These are phyloP conservation scores for Yamadazyma siamensis DNA, from an alignment of 1,139 yeast species.

Conservation along the genomic window DNA sequence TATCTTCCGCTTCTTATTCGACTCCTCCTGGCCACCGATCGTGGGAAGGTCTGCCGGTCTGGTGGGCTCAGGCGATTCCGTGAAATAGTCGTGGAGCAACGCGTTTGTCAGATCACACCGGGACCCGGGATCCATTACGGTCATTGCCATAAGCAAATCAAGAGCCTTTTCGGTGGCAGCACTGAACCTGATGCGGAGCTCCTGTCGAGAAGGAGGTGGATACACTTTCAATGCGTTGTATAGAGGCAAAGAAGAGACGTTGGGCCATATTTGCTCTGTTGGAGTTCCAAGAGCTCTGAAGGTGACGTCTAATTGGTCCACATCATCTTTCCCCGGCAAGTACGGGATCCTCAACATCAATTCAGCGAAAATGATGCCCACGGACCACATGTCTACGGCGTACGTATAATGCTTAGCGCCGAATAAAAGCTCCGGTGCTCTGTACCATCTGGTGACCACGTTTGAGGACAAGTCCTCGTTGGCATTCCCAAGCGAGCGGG, in stretches of 20 bases:
- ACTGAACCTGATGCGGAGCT: slow-evolving; percentile 76
- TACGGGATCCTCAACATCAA: slow-evolving; percentile 93
- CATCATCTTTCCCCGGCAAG: slow-evolving; percentile 86
- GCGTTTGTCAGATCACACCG: slow-evolving; percentile 70
- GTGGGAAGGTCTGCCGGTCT: slow-evolving; percentile 67
- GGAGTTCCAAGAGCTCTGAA: slow-evolving; percentile 96
- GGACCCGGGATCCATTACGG: slow-evolving; percentile 73
- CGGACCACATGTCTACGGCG: slow-evolving; percentile 91
- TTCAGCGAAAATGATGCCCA: slow-evolving; percentile 95
- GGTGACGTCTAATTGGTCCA: slow-evolving; percentile 86
- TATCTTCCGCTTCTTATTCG: slow-evolving; percentile 15
- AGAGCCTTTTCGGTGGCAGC: slow-evolving; percentile 91
- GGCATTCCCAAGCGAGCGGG: slow-evolving; percentile 75
- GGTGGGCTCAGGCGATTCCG: slow-evolving; percentile 75
- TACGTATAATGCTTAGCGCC: slow-evolving; percentile 88
- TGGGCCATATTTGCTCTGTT: slow-evolving; percentile 89
- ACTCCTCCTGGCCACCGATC: slow-evolving; percentile 23
- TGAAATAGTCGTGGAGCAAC: slow-evolving; percentile 64
- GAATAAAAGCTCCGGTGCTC: slow-evolving; percentile 89
- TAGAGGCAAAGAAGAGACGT: slow-evolving; percentile 73
- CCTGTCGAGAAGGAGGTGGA: slow-evolving; percentile 83
- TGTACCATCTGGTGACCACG: slow-evolving; percentile 96
- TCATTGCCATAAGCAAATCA: slow-evolving; percentile 70
- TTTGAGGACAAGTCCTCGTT: slow-evolving; percentile 84
- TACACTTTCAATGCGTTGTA: slow-evolving; percentile 70